Evolutionary conservation across 768 basidiomycete genomes (phyloP).

Genomic region (Leccinum subgranulosum): DNA sequence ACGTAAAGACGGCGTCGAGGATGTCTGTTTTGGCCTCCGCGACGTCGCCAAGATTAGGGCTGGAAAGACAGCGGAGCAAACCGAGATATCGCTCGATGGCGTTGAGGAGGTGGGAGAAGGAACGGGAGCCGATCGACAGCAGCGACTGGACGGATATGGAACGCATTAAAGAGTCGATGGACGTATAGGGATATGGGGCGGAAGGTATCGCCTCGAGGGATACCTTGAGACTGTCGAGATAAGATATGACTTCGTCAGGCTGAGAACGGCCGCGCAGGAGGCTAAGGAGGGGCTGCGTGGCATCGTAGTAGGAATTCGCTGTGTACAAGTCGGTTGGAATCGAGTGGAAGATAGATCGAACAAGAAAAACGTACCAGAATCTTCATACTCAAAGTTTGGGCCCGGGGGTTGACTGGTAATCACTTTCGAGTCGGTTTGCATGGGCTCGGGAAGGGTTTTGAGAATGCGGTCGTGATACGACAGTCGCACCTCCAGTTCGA

Average conservation of each 20-base stretch:
- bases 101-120: constrained; percentile 97
- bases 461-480: constrained; percentile 92
- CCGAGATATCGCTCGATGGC: constrained; percentile 93
- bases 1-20: constrained; percentile 63
- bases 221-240: constrained; percentile 67
- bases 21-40: constrained; percentile 67
- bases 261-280: constrained; percentile 81
- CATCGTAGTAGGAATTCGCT: constrained; percentile 80
- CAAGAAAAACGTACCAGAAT: constrained; percentile 50
- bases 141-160: constrained; percentile 86
- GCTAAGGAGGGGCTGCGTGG: constrained; percentile 72
- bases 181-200: constrained; percentile 47
- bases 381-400: constrained; percentile 81
- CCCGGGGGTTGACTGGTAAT: constrained; percentile 73
- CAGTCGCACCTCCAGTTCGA: constrained; percentile 87
- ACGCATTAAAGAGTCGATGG: constrained; percentile 65
- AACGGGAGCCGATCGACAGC: constrained; percentile 87
- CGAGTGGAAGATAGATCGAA: background rate
- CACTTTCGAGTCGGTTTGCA: constrained; percentile 64
- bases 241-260: constrained; percentile 73
- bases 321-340: background rate
- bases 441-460: constrained; percentile 80
- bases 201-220: constrained; percentile 55
- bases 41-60: constrained; percentile 32
- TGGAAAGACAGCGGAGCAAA: constrained; percentile 62